Conservation (phyloP, 2,329 filamentous ascomycete genomes). For the Daldinia eschscholtzii region DNA sequence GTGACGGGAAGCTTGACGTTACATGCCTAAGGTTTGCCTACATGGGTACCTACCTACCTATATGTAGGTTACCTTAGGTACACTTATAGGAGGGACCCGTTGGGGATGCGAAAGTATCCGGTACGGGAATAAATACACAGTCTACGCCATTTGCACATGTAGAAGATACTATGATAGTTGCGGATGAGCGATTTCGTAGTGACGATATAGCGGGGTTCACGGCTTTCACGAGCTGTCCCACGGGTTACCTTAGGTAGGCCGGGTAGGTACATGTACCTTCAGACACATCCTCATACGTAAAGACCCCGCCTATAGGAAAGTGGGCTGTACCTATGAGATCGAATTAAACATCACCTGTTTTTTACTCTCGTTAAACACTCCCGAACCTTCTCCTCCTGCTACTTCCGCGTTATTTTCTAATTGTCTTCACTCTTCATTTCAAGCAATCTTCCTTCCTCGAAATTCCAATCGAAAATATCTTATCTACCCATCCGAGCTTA, state of each 20-base stretch:
- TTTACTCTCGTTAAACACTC: constrained; percentile 8
- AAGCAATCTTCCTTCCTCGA: constrained; percentile 3
- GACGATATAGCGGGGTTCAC: constrained; percentile 30
- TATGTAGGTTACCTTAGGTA: not conserved
- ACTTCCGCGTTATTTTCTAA: constrained; percentile 38
- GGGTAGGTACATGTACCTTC: not conserved
- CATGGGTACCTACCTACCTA: too few species aligned
- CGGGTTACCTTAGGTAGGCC: constrained; percentile 25
- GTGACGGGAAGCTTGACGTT: not conserved
- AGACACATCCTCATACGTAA: not conserved
- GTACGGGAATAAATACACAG: not conserved
- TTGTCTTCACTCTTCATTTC: constrained; percentile 22
- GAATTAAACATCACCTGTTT: constrained; percentile 31
- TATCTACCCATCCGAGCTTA: constrained; percentile 20
- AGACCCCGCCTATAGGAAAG: constrained; percentile 23
- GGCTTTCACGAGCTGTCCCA: constrained; percentile 18
- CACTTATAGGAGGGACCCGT: not conserved
- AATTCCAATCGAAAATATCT: constrained; percentile 6
- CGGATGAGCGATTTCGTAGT: constrained; percentile 39
- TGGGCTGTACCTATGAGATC: constrained; percentile 29
- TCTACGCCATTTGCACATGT: not conserved
- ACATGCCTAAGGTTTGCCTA: too few species aligned
- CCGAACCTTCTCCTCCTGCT: constrained; percentile 25
- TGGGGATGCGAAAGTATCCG: not conserved
- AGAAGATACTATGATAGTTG: constrained; percentile 14